Conservation (phyloP, 768 basidiomycete species). For the Naganishia vaughanmartiniae region DNA sequence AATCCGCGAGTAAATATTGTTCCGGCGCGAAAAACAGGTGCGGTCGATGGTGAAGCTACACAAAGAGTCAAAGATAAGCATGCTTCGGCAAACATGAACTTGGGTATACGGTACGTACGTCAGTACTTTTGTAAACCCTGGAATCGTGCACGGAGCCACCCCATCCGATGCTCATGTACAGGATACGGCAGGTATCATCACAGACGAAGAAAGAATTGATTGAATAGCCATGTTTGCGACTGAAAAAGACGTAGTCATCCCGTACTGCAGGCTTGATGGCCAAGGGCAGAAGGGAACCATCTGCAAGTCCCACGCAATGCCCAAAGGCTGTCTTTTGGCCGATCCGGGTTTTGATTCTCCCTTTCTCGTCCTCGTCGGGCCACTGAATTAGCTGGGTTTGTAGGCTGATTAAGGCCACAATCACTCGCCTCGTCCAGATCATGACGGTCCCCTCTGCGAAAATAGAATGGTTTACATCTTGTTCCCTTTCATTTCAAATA, state of each 20-base stretch:
- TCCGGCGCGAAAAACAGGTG: not conserved
- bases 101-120: too few species aligned
- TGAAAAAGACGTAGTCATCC: not conserved
- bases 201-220: not conserved
- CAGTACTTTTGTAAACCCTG: constrained; percentile 2
- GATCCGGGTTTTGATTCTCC: not conserved
- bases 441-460: not conserved
- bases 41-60: constrained; percentile 6
- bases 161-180: constrained; percentile 1
- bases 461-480: too few species aligned
- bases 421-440: not conserved
- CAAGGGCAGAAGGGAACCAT: not conserved
- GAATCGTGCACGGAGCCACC: not conserved
- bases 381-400: not conserved
- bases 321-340: not conserved
- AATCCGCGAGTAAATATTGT: not conserved
- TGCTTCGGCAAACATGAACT: too few species aligned
- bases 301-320: not conserved
- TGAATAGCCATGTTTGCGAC: not conserved
- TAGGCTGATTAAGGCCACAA: not conserved
- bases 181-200: not conserved
- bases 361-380: not conserved
- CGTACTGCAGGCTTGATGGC: not conserved
- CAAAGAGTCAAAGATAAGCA: too few species aligned
- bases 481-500: not conserved